These are phyloP conservation scores for Cenchrus purpureus DNA, from an alignment of 176 grass and related monocot species.

Conservation along the genomic window DNA sequence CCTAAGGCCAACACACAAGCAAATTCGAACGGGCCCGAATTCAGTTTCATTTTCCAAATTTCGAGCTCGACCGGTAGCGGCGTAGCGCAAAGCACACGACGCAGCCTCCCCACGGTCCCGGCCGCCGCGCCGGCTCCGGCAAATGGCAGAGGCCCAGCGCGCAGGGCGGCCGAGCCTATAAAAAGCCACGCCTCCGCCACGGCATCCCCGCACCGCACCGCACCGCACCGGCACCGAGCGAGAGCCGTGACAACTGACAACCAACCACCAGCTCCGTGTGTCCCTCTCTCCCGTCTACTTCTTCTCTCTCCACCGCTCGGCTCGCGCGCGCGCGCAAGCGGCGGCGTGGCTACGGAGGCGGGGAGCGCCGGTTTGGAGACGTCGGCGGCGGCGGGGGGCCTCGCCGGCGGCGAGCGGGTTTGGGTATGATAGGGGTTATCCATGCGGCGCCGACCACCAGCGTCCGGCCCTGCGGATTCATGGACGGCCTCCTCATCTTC, in stretches of 20 bases:
- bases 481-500: constrained; percentile 98
- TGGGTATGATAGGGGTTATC: constrained; percentile 82
- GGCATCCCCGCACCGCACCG: not conserved
- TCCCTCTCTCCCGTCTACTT: not conserved
- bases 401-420: constrained; percentile 46
- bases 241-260: not conserved
- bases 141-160: not conserved
- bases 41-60: not conserved
- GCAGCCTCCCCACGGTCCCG: not conserved
- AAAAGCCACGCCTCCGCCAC: not conserved
- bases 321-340: not conserved
- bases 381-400: constrained; percentile 39
- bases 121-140: not conserved
- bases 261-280: not conserved
- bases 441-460: constrained; percentile 56
- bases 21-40: not conserved
- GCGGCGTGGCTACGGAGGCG: constrained; percentile 51
- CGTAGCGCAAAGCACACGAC: not conserved
- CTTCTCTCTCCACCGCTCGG: constrained; percentile 10
- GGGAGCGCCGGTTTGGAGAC: constrained; percentile 49
- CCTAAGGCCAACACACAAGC: not conserved
- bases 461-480: constrained; percentile 48
- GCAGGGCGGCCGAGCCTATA: not conserved
- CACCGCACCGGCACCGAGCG: no score
- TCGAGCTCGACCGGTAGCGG: no score